Evolutionary conservation across 2,329 filamentous ascomycete genomes (phyloP).

Genomic region (Cercospora citrullina): DNA sequence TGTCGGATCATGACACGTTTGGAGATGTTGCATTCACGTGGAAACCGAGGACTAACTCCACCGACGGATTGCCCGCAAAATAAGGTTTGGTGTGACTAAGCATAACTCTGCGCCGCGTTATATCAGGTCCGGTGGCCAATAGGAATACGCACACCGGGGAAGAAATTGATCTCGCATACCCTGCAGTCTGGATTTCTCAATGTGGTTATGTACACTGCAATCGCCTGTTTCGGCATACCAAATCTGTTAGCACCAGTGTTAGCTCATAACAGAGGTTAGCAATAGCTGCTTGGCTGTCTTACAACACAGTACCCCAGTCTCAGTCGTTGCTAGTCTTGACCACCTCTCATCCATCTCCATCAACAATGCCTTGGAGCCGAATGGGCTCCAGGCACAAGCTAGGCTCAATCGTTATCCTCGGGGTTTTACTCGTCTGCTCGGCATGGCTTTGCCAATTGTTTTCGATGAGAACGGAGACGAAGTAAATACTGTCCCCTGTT

Average conservation of each 20-base stretch:
- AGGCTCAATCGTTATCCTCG: neutral
- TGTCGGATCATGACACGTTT: neutral
- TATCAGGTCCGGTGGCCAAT: neutral
- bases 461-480: neutral
- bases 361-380: conserved; percentile 1
- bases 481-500: neutral
- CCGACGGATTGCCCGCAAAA: neutral
- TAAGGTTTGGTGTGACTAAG: neutral
- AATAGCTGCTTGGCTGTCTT: neutral
- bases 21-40: neutral
- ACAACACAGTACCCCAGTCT: neutral
- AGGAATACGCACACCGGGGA: neutral
- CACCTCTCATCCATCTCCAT: neutral
- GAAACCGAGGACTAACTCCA: neutral
- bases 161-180: neutral
- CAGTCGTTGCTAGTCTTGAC: neutral
- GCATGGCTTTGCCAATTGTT: neutral
- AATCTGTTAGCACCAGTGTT: neutral
- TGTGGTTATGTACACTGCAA: neutral
- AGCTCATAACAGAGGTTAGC: neutral
- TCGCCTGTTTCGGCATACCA: neutral
- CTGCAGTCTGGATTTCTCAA: neutral
- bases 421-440: neutral
- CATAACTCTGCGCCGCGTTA: neutral
- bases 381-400: neutral